phyloP scores from a whole-genome alignment of 2,329 filamentous ascomycete genomes.

The Juglanconis juglandina region DNA sequence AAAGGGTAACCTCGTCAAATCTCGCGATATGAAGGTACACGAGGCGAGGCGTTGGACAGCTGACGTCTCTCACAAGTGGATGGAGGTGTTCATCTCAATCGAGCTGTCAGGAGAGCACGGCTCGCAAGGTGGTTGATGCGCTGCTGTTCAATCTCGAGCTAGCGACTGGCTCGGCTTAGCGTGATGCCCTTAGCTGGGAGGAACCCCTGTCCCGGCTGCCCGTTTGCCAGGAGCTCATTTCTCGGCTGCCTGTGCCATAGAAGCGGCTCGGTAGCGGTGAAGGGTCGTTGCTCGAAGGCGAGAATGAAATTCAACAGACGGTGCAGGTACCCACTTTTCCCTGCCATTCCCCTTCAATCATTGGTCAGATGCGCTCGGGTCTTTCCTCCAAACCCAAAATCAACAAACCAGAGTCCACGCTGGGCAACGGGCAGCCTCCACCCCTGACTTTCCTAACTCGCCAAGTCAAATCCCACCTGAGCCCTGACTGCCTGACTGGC shows the following conservation, averaged over 20 bases:
- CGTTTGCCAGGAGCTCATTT: neutral
- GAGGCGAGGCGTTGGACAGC: no score
- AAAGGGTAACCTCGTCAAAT: no score
- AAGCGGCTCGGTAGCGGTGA: conserved; percentile 3
- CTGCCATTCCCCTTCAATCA: neutral
- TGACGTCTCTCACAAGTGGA: neutral
- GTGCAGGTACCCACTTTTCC: neutral
- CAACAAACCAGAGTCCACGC: conserved; percentile 14
- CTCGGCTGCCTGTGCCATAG: neutral
- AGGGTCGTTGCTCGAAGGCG: neutral
- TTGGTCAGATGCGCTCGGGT: neutral
- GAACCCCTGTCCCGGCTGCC: conserved; percentile 13
- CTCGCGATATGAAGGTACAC: no score
- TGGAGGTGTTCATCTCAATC: conserved; percentile 5
- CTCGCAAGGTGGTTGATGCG: neutral
- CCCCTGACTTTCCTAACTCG: neutral
- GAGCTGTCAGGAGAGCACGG: no score
- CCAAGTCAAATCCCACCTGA: no score
- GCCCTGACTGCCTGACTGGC: no score
- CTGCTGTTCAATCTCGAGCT: neutral
- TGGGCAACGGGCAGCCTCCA: neutral
- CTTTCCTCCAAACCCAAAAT: conserved; percentile 14
- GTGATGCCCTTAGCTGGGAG: neutral
- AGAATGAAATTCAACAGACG: neutral
- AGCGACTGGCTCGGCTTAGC: neutral